Evolutionary conservation across 495 filamentous ascomycete genomes (phyloP), one percentile per base, ranked within the genome.

Genomic region (Cercophora newfieldiana): DNA sequence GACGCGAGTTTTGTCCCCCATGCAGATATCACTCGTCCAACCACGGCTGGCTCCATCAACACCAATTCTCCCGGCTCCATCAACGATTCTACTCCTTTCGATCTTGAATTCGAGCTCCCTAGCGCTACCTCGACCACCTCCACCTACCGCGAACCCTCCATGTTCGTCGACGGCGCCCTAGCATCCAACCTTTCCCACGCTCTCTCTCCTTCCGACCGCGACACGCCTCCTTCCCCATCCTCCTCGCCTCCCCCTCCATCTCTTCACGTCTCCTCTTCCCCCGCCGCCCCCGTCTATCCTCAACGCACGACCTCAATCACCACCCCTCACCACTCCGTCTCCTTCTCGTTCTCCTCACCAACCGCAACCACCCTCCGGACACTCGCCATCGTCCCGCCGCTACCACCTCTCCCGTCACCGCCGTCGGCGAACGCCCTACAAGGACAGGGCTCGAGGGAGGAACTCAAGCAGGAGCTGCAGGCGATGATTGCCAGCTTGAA

Each of bases 41-140:
- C 63, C 5, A 65, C 63, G n/a, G 63, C 63, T 14, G 54, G 44
- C 22, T 59, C 63, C 8, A 31, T 31, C 29, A 25, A 66, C 24
- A 58, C 33, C 59, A 63, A 51, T 2, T 67, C 65, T 16, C 59
- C 58, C 1, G 53, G 59, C 31, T 67, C 65, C 7, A 24, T 57
- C 48, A 62, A 50, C 28, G 65, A 55, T 1, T 30, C 30, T 6
- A 57, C 59, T 48, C 59, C 65, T 10, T 67, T 67, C 37, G 65
- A 67, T 16, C 65, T 67, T 26, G 65, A 67, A 33, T 67, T 56
- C 37, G 59, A 67, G 31, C 33, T 62, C 53, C 59, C 33, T 16
- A 8, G 12, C 3, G 37, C 12, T 16, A 44, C 4, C 4, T 44
- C 37, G 2, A 18, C 65, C 6, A 21, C 16, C 50, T 21, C 30